Base-by-base conservation (phyloP, 2,329 filamentous ascomycete species). In the Coniochaeta sp. region DNA sequence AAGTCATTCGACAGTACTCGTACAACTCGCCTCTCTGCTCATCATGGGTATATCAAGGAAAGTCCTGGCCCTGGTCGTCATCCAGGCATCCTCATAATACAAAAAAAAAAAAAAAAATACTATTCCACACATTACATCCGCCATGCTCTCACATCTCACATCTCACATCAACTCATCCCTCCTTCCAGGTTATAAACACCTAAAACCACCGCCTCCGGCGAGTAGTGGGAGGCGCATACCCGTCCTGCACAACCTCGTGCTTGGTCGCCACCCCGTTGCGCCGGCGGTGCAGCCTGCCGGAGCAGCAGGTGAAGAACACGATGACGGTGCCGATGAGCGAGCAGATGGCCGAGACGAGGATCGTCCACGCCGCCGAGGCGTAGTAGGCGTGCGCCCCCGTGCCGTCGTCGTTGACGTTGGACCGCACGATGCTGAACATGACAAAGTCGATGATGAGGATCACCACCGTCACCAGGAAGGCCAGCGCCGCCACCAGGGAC, bases 261-360 rank as follows among this genome's bases (percentile, higher is more conserved):
- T 64, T 64, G 1, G 26, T 47, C 28, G 24, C 36, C 17, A 50
- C 9, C 33, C 62, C 38, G 36, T 60, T 22, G 40, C 38, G 40
- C 44, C 72, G 69, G 62, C 72, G 72, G 65, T 74, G 74, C 65
- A 75, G 54, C n/a, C 81, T 74, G 9, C 77, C 75, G 59, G 78
- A 79, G 73, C 81, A 87, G 78, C 85, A 88, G 7, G 83, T 84
- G 65, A 87, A 75, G 66, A 89, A 81, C 60, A 88, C 78, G 57
- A 88, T 65, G 59, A 85, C 63, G 22, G 80, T 79, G 9, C 79
- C 85, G 28, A 87, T 61, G 58, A 88, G 77, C 22, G 80, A 74
- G 65, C 78, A 76, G 62, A 86, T 73, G 63, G 82, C 82, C 1
- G 81, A 79, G 8, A 74, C 84, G 16, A 89, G 74, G 1, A 82